phyloP scores from a whole-genome alignment of 345 rosid species.

The Gossypium turneri region DNA sequence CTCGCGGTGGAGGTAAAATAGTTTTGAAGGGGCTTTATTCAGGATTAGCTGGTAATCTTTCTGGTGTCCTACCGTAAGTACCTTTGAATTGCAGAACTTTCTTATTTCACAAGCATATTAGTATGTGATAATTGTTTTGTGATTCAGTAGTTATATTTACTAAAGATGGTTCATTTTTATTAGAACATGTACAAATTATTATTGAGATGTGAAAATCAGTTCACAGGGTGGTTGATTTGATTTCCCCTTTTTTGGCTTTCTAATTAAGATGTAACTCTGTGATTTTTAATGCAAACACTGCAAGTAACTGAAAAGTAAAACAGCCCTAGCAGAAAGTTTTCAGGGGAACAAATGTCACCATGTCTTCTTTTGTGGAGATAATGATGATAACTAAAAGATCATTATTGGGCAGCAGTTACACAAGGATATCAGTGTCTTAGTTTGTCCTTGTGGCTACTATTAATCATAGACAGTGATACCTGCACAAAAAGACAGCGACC shows the following conservation, averaged over 20 bases:
- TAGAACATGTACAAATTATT: neutral
- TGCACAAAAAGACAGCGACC: no score
- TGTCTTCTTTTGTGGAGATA: neutral
- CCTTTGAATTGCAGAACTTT: constrained; percentile 6
- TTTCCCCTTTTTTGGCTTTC: no score
- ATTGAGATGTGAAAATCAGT: neutral
- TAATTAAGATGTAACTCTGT: neutral
- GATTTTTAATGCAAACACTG: neutral
- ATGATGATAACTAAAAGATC: neutral
- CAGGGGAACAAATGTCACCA: neutral
- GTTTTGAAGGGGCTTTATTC: constrained; percentile 84
- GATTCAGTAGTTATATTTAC: neutral
- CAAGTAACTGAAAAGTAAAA: neutral
- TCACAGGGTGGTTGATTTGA: no score
- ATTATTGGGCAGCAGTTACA: neutral
- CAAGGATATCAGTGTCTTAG: neutral
- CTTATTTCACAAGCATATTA: neutral
- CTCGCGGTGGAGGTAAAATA: constrained; percentile 84
- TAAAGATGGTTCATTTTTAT: neutral
- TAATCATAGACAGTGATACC: neutral
- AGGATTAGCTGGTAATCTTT: constrained; percentile 88
- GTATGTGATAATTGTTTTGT: neutral
- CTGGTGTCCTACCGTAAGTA: constrained; percentile 93
- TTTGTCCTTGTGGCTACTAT: neutral
- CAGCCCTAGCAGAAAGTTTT: neutral